Evolutionary conservation across 2,329 filamentous ascomycete species (phyloP), one percentile per base, ranked within the genome.

Genomic region (Ceratocystis eucalypticola): DNA sequence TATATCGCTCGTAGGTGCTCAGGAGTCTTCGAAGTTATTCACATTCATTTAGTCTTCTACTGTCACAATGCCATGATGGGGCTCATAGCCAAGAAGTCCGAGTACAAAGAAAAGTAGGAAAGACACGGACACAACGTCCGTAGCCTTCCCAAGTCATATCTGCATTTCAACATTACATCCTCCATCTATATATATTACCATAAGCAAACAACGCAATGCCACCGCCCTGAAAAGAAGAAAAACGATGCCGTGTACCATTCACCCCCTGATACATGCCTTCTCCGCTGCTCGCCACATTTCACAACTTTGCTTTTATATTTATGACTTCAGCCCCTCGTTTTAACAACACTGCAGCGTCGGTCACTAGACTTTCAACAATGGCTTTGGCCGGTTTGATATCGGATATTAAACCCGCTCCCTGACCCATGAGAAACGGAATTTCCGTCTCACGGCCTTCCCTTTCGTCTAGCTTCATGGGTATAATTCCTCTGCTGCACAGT

Each of bases 311-410:
- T 71, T 74, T 77, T 59, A 72, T 72, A 22, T 69, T 73, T 68
- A 92, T 74, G 75, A 88, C 92, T 2, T 76, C 75, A 48, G 80
- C 77, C 3, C 86, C 88, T 33, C 80, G 73, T 74, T 79, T 84
- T 71, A 95, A 73, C 79, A 87, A 84, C 1, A 82, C 80, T 7
- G 86, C 84, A 0, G 89, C 90, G 74, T 92, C 86, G 22, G 77
- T 76, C 8, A 96, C 89, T 91, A 97, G 96, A 70, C 95, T 91
- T 68, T 86, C 82, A n/a, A 97, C 86, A 77, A 97, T 96, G 70
- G 87, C 82, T 61, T 79, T 82, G 0, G 93, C 93, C 0, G 92
- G 91, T 78, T 94, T 85, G 68, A 96, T 84, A 70, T 87, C 84
- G 44, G 78, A 75, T 67, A 96, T 89, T 0, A 86, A 82, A 1